A percentile compares a stretch with the other conserved stretches of the same genome.
Evolutionary conservation across 768 basidiomycete genomes (phyloP).

Genomic region (Hirschioporus abietinus): DNA sequence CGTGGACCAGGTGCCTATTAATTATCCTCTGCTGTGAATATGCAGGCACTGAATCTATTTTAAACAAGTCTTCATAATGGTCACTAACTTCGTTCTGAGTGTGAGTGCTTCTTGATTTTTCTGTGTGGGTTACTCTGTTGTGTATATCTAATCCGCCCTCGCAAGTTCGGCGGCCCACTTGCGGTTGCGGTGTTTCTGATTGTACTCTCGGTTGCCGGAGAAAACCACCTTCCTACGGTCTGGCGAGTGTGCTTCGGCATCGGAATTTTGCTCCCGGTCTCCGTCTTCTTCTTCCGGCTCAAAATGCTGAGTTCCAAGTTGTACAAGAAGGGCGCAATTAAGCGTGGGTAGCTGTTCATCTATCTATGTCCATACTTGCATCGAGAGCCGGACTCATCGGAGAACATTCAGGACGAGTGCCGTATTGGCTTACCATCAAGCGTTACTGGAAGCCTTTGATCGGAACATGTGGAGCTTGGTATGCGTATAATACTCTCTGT

Average conservation of each 20-base stretch:
- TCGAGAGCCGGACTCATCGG: conserved; percentile 2
- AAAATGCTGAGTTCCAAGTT: conserved; percentile 66
- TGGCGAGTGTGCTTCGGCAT: conserved; percentile 67
- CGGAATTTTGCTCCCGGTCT: conserved; percentile 56
- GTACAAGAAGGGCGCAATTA: conserved; percentile 60
- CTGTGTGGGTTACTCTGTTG: background rate
- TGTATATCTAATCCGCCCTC: conserved; percentile 15
- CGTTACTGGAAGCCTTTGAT: conserved; percentile 65
- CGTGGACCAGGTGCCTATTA: conserved; percentile 50
- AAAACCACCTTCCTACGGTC: conserved; percentile 54
- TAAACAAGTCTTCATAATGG: conserved; percentile 60
- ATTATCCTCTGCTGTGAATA: conserved; percentile 7
- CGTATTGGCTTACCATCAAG: conserved; percentile 54
- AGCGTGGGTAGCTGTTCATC: conserved; percentile 33
- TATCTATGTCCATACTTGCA: conserved; percentile 8
- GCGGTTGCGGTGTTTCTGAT: conserved; percentile 64
- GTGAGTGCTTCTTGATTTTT: conserved; percentile 28
- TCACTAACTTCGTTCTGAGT: conserved; percentile 65
- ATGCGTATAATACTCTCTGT: conserved; percentile 12
- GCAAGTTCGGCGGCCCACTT: conserved; percentile 61
- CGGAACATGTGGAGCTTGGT: conserved; percentile 74
- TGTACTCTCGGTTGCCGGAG: conserved; percentile 60
- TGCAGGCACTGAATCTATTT: conserved; percentile 1
- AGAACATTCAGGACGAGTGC: conserved; percentile 39
- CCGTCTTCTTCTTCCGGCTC: conserved; percentile 68